Conservation (phyloP, 768 basidiomycete species). For the Boletus pseudo-olivaceus region DNA sequence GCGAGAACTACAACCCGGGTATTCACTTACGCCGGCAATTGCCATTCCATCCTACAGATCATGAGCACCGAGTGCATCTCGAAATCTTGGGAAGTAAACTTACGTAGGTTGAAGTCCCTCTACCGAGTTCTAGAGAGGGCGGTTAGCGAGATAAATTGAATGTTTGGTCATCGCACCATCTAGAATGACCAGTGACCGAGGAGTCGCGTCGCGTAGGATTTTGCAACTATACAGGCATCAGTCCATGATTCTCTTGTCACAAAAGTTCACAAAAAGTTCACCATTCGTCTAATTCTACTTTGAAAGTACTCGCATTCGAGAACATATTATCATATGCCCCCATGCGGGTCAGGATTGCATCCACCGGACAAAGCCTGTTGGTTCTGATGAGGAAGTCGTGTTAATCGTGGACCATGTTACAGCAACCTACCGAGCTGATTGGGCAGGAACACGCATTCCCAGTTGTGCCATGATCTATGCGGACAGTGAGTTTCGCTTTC, state of each 20-base stretch:
- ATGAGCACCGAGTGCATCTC: constrained; percentile 12
- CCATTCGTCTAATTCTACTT: constrained; percentile 98
- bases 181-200: constrained; percentile 88
- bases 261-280: constrained; percentile 27
- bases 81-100: constrained; percentile 20
- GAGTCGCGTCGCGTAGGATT: constrained; percentile 90
- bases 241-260: neutral
- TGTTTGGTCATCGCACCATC: constrained; percentile 60
- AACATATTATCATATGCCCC: constrained; percentile 99
- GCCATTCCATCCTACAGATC: constrained; percentile 89
- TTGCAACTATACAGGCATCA: constrained; percentile 61
- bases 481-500: constrained; percentile 3
- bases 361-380: constrained; percentile 77
- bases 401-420: neutral
- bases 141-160: constrained; percentile 9
- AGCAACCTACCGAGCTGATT: constrained; percentile 59
- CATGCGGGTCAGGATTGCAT: constrained; percentile 94
- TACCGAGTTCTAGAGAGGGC: constrained; percentile 69
- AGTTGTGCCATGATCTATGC: constrained; percentile 85
- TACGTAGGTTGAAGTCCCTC: constrained; percentile 94
- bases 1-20: neutral
- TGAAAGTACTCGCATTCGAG: constrained; percentile 92
- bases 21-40: constrained; percentile 72
- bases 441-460: constrained; percentile 92
- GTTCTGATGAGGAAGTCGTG: constrained; percentile 5